phyloP scores from a whole-genome alignment of 176 grass and related monocot species.

The Saccharum officinarum region DNA sequence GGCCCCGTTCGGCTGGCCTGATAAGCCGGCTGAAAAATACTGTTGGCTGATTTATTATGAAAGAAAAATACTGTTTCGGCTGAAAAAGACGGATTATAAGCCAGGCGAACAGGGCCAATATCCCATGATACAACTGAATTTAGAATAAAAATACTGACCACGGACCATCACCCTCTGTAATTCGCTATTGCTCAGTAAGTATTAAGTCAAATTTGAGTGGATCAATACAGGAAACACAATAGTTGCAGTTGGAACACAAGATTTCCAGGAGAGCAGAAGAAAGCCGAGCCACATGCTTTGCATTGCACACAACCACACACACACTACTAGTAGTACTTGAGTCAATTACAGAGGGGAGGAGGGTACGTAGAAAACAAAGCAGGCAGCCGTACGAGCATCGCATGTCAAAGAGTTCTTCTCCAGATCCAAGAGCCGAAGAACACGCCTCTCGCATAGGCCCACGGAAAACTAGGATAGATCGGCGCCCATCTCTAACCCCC shows the following conservation, averaged over 20 bases:
- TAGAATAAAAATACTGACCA: too few relatives aligned
- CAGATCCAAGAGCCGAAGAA: background rate
- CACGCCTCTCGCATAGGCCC: background rate
- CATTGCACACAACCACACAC: background rate
- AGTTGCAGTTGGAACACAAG: background rate
- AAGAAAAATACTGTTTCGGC: too few relatives aligned
- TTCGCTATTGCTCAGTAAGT: too few relatives aligned
- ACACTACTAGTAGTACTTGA: background rate
- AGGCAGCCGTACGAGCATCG: background rate
- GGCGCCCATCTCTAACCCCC: background rate
- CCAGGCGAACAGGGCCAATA: too few relatives aligned
- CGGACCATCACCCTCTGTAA: too few relatives aligned
- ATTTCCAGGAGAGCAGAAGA: background rate
- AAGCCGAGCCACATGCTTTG: background rate
- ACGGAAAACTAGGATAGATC: background rate
- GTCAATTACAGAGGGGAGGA: constrained; percentile 9
- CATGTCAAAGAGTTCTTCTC: background rate
- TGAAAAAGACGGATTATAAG: too few relatives aligned
- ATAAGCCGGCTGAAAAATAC: too few relatives aligned
- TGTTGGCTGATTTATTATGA: too few relatives aligned
- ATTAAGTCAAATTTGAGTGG: too few relatives aligned
- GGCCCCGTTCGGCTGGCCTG: too few relatives aligned
- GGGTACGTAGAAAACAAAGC: constrained; percentile 9
- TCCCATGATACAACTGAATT: too few relatives aligned
- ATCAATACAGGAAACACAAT: background rate